Conservation (phyloP, 805 yeast genomes). For the Kuraishia piskuri region DNA sequence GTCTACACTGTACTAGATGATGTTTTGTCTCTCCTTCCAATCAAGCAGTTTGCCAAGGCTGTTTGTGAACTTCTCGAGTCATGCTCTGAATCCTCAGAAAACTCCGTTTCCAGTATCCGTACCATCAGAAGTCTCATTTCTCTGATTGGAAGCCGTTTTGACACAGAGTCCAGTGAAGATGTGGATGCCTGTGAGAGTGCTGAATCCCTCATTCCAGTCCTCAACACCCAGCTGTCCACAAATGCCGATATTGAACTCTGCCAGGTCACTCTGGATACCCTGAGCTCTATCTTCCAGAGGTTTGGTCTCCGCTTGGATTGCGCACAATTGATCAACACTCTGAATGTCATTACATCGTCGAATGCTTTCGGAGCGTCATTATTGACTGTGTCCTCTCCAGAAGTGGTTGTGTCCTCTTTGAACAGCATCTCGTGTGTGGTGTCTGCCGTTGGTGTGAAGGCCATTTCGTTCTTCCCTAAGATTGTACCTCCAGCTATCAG, state of each 20-base stretch:
- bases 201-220: conserved; percentile 36
- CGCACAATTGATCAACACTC: conserved; percentile 35
- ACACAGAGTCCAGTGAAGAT: conserved; percentile 51
- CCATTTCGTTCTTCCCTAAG: conserved; percentile 77
- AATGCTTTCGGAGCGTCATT: conserved; percentile 35
- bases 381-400: conserved; percentile 36
- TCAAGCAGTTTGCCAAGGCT: conserved; percentile 60
- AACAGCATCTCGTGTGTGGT: conserved; percentile 64
- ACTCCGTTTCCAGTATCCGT: conserved; percentile 31
- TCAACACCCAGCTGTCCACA: conserved; percentile 30
- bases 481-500: conserved; percentile 68
- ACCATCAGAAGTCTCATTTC: conserved; percentile 55
- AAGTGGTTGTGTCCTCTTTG: conserved; percentile 64
- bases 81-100: conserved; percentile 13
- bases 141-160: conserved; percentile 61
- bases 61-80: conserved; percentile 32
- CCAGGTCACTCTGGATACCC: conserved; percentile 63
- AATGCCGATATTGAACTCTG: conserved; percentile 39
- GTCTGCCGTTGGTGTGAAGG: conserved; percentile 73
- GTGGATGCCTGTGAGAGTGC: conserved; percentile 42
- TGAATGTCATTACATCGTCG: conserved; percentile 42
- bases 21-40: conserved; percentile 65
- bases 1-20: conserved; percentile 52
- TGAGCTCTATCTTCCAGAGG: conserved; percentile 53
- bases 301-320: conserved; percentile 46